Evolutionary conservation across 257 asterid genomes (phyloP).

Genomic region (Ballota nigra): DNA sequence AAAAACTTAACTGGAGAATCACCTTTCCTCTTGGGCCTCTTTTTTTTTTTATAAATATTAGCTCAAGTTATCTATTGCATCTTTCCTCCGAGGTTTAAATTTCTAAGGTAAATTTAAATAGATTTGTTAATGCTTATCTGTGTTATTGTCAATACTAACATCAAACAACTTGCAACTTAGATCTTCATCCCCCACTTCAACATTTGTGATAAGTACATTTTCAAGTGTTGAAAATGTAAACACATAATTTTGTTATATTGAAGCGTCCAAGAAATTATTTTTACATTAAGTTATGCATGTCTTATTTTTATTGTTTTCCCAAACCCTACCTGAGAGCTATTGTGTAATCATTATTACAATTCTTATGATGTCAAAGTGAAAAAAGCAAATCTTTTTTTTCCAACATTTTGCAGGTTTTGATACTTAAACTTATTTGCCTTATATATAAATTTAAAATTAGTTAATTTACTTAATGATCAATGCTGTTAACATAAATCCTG

Average conservation of each 20-base stretch:
- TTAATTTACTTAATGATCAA: not conserved
- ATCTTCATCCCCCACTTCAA: conserved; percentile 8
- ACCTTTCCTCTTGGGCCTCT: not conserved
- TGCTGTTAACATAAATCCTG: too few relatives aligned
- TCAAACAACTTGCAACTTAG: not conserved
- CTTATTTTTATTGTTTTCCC: not conserved
- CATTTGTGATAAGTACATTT: not conserved
- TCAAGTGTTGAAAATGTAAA: not conserved
- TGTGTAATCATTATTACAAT: not conserved
- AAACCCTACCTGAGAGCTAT: not conserved
- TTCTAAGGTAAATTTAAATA: not conserved
- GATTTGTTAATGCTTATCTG: not conserved
- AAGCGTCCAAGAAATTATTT: not conserved
- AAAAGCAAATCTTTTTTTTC: not conserved
- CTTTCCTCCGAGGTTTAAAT: not conserved
- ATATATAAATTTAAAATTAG: not conserved
- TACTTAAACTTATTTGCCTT: not conserved
- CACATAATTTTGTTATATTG: not conserved
- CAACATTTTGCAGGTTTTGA: not conserved
- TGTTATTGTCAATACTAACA: not conserved
- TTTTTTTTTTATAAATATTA: not conserved
- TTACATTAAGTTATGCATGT: not conserved
- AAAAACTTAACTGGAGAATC: not conserved
- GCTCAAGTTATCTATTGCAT: not conserved
- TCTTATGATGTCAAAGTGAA: not conserved